phyloP scores from a whole-genome alignment of 1,284 basidiomycete genomes.

The Serendipita sp. region DNA sequence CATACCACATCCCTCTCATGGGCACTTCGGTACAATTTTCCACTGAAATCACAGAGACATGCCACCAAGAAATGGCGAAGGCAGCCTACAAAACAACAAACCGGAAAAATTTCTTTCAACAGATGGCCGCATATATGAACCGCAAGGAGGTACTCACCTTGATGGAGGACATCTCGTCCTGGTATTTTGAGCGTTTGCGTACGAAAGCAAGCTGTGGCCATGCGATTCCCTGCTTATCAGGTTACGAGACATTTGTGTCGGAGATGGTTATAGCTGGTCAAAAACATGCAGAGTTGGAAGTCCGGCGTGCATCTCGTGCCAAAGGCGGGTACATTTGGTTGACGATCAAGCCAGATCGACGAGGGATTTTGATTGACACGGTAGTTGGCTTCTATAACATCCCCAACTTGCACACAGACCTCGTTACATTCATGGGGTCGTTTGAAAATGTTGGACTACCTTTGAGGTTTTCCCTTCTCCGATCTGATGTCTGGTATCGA shows the following conservation, averaged over 20 bases:
- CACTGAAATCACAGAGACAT: constrained; percentile 20
- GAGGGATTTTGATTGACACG: background rate
- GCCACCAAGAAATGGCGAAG: constrained; percentile 21
- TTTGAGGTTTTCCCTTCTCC: background rate
- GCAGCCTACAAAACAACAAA: constrained; percentile 17
- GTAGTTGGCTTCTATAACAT: background rate
- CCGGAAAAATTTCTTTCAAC: constrained; percentile 17
- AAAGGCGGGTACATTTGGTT: background rate
- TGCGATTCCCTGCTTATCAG: background rate
- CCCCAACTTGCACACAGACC: background rate
- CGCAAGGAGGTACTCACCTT: constrained; percentile 17
- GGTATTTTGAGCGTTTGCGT: background rate
- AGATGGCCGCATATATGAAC: constrained; percentile 26
- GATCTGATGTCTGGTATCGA: background rate
- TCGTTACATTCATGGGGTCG: background rate
- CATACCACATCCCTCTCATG: constrained; percentile 17
- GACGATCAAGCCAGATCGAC: background rate
- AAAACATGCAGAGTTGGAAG: background rate
- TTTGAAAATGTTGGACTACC: background rate
- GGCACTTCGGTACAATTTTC: constrained; percentile 24
- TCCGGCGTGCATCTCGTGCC: background rate
- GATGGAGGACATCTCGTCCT: constrained; percentile 8
- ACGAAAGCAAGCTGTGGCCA: background rate
- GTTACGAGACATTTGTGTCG: background rate
- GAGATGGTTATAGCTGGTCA: background rate